phyloP scores from a whole-genome alignment of 495 filamentous ascomycete genomes.

The Lasiosphaeria hispida region DNA sequence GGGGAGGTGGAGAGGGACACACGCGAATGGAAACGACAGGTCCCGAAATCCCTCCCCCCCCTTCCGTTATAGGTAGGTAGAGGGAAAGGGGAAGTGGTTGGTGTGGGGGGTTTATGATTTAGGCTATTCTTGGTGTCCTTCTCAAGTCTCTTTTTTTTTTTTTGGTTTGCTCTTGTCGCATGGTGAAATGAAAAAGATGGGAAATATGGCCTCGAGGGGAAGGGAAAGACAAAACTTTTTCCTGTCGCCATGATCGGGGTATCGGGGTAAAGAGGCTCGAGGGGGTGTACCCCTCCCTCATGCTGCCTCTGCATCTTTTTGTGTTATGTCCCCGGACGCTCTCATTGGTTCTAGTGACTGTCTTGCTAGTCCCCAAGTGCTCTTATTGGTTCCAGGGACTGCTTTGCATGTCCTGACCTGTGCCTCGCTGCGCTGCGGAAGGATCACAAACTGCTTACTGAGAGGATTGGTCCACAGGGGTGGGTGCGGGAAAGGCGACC shows the following conservation, averaged over 20 bases:
- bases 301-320: no score
- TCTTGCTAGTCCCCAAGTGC: no score
- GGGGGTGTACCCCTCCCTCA: no score
- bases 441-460: not conserved
- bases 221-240: not conserved
- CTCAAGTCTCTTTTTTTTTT: not conserved
- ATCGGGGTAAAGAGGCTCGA: no score
- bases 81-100: not conserved
- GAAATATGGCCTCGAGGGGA: not conserved
- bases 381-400: not conserved
- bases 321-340: no score
- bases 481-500: not conserved
- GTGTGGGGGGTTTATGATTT: constrained; percentile 1
- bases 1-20: no score
- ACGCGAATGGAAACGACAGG: not conserved
- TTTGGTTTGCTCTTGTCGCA: not conserved
- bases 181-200: not conserved
- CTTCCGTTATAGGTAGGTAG: constrained; percentile 6
- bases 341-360: not conserved
- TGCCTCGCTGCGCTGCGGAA: not conserved
- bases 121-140: not conserved
- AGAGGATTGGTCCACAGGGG: constrained; percentile 4
- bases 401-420: no score
- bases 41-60: constrained; percentile 1
- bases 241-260: no score